Percentiles rank a stretch among this genome's conserved stretches.
Evolutionary conservation across 1,139 yeast species (phyloP).

Genomic region (Lodderomyces beijingensis): DNA sequence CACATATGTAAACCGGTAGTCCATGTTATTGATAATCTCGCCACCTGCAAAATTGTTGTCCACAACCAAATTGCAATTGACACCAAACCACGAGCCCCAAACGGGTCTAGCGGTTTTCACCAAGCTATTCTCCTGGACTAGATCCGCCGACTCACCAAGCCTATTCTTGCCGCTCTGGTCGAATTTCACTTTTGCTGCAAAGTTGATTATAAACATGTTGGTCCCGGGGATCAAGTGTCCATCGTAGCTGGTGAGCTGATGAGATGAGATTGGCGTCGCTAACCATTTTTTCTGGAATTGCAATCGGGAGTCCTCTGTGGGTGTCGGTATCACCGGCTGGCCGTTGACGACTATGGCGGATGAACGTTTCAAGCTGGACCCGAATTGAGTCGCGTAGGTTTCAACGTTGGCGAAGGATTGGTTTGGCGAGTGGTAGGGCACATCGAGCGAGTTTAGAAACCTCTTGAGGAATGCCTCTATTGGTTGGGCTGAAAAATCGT

Average conservation of each 20-base stretch:
- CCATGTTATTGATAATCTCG: conserved; percentile 51
- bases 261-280: conserved; percentile 56
- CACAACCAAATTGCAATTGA: conserved; percentile 52
- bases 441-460: conserved; percentile 35
- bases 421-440: conserved; percentile 24
- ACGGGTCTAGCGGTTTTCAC: conserved; percentile 26
- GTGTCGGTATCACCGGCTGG: conserved; percentile 47
- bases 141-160: conserved; percentile 56
- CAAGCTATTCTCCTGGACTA: conserved; percentile 17
- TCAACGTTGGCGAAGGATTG: conserved; percentile 36
- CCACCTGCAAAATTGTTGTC: conserved; percentile 49
- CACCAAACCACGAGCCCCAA: conserved; percentile 73
- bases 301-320: conserved; percentile 42
- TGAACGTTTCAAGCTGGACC: conserved; percentile 41
- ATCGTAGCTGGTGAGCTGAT: conserved; percentile 58
- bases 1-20: conserved; percentile 61
- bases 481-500: conserved; percentile 32
- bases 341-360: conserved; percentile 62
- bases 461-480: conserved; percentile 44
- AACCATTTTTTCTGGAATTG: conserved; percentile 68
- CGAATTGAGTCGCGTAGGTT: conserved; percentile 48
- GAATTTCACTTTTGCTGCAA: conserved; percentile 63
- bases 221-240: conserved; percentile 72
- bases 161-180: conserved; percentile 70
- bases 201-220: conserved; percentile 48